A percentile compares a stretch with the other conserved stretches of the same genome.
Conservation (phyloP, 2,329 filamentous ascomycete species). For the Botrytis medusae region DNA sequence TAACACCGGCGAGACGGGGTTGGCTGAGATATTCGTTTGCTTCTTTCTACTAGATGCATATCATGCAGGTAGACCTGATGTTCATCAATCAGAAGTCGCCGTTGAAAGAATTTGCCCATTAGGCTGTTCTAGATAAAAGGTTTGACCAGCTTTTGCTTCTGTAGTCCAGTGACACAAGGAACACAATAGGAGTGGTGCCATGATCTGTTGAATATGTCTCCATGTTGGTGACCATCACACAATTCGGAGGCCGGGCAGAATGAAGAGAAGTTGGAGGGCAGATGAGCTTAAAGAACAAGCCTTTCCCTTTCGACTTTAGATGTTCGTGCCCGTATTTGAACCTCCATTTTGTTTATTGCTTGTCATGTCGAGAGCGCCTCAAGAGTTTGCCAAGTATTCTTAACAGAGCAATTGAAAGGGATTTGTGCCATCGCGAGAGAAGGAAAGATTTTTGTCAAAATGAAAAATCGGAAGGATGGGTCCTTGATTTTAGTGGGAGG, state of each 20-base stretch:
- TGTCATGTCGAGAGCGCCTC: background rate
- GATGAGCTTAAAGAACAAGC: background rate
- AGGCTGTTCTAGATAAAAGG: background rate
- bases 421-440: background rate
- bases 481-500: background rate
- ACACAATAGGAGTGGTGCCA: background rate
- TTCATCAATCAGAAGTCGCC: background rate
- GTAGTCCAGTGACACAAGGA: slow-evolving; percentile 1
- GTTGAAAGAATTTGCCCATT: background rate
- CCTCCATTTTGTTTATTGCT: background rate
- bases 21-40: slow-evolving; percentile 16
- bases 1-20: background rate
- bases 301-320: background rate
- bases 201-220: slow-evolving; percentile 1
- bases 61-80: background rate
- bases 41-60: slow-evolving; percentile 5
- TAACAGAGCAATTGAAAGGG: background rate
- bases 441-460: background rate
- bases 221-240: background rate
- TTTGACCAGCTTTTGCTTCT: background rate
- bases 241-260: background rate
- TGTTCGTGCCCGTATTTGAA: background rate
- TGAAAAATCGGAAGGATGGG: background rate
- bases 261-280: background rate
- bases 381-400: background rate